Evolutionary conservation across 495 filamentous ascomycete species (phyloP).

Genomic region (Parathielavia appendiculata): DNA sequence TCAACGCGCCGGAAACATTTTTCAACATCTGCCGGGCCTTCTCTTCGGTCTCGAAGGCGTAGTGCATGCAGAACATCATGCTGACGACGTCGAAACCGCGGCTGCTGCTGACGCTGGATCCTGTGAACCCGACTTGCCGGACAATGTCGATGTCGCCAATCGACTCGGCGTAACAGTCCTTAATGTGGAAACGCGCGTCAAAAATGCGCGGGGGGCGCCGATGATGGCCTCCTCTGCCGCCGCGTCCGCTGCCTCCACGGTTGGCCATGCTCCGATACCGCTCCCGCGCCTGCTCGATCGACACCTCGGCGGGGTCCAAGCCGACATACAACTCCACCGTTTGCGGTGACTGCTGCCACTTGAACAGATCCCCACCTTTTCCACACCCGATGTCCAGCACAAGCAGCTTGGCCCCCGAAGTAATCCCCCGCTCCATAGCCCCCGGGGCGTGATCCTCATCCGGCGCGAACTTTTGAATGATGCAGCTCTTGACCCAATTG

Average conservation of each 20-base stretch:
- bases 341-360: slow-evolving; percentile 90
- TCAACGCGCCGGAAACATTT: slow-evolving; percentile 83
- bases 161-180: slow-evolving; percentile 84
- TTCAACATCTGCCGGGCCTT: slow-evolving; percentile 87
- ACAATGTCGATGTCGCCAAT: slow-evolving; percentile 73
- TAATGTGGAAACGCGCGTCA: slow-evolving; percentile 75
- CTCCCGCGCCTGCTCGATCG: slow-evolving; percentile 81
- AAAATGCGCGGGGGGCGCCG: slow-evolving; percentile 56
- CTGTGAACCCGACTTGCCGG: slow-evolving; percentile 77
- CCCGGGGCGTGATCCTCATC: slow-evolving; percentile 60
- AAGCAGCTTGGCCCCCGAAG: slow-evolving; percentile 53
- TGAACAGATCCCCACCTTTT: slow-evolving; percentile 90
- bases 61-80: slow-evolving; percentile 99
- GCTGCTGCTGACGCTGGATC: slow-evolving; percentile 49
- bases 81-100: slow-evolving; percentile 93
- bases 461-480: slow-evolving; percentile 94
- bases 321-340: slow-evolving; percentile 84
- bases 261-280: slow-evolving; percentile 67
- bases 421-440: slow-evolving; percentile 49
- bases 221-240: slow-evolving; percentile 47
- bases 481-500: slow-evolving; percentile 96
- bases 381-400: slow-evolving; percentile 95
- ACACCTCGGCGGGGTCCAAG: slow-evolving; percentile 85
- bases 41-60: slow-evolving; percentile 87
- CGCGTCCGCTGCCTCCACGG: slow-evolving; percentile 56